phyloP scores from a whole-genome alignment of 106 monocot species.

The Dendrobium catenatum region DNA sequence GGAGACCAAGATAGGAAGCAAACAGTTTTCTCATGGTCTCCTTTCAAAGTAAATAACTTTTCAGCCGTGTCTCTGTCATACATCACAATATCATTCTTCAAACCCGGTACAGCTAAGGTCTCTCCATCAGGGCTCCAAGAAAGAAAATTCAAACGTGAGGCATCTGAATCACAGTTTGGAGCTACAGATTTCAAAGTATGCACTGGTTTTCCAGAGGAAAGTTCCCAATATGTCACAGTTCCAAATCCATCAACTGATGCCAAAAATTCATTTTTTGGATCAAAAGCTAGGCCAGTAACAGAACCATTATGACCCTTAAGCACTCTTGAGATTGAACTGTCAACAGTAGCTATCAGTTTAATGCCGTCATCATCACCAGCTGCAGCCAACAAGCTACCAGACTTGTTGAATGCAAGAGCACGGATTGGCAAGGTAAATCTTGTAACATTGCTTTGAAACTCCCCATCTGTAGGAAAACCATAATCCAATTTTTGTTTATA shows the following conservation, averaged over 20 bases:
- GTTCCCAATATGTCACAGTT: conserved; percentile 88
- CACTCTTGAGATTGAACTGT: conserved; percentile 79
- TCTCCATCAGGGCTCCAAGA: conserved; percentile 96
- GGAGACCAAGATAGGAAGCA: conserved; percentile 93
- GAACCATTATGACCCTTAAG: conserved; percentile 86
- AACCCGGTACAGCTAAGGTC: conserved; percentile 75
- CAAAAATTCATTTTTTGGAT: conserved; percentile 81
- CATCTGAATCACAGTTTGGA: conserved; percentile 57
- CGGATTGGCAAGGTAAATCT: conserved; percentile 91
- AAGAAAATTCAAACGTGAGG: conserved; percentile 44
- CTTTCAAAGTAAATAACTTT: conserved; percentile 78
- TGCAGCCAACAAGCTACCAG: conserved; percentile 86
- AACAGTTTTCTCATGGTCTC: conserved; percentile 71
- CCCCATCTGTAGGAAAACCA: conserved; percentile 42
- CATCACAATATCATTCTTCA: conserved; percentile 95
- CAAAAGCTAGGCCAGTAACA: conserved; percentile 74
- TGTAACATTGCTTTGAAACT: conserved; percentile 88
- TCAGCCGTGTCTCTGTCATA: conserved; percentile 90
- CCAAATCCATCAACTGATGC: conserved; percentile 77
- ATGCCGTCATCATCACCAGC: conserved; percentile 98
- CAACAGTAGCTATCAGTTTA: conserved; percentile 89
- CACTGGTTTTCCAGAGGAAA: conserved; percentile 56
- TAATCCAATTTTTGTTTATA: neutral
- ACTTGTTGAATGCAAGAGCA: conserved; percentile 78
- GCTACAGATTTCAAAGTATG: conserved; percentile 70